phyloP scores from a whole-genome alignment of 2,329 filamentous ascomycete species.

The Taxawa tesnikishii region DNA sequence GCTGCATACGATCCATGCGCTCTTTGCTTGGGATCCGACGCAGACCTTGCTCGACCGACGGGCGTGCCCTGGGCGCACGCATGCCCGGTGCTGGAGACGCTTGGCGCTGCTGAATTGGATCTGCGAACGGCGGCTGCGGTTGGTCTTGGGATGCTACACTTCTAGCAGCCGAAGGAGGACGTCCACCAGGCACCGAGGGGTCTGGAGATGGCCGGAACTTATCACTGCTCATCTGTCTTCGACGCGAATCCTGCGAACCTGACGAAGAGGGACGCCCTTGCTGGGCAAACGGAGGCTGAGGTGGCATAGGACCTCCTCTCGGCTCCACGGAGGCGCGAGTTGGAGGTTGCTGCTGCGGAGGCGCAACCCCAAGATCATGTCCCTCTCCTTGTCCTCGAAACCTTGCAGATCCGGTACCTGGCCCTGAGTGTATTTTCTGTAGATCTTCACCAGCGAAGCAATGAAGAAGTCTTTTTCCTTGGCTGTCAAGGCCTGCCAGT shows the following conservation, averaged over 20 bases:
- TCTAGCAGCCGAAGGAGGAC: conserved; percentile 4
- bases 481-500: conserved; percentile 83
- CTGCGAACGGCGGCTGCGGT: conserved; percentile 3
- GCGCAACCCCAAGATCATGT: conserved; percentile 50
- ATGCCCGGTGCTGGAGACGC: no score
- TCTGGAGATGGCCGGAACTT: conserved; percentile 6
- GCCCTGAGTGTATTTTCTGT: conserved; percentile 87
- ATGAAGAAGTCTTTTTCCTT: conserved; percentile 99
- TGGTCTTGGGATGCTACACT: conserved; percentile 2
- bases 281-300: conserved; percentile 20
- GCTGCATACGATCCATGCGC: conserved; percentile 4
- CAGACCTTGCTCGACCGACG: conserved; percentile 7
- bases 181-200: conserved; percentile 2
- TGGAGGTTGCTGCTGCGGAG: conserved; percentile 10
- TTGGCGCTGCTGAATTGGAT: no score
- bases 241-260: conserved; percentile 6
- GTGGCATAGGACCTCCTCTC: conserved; percentile 5
- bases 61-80: conserved; percentile 1
- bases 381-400: conserved; percentile 69
- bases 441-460: conserved; percentile 90
- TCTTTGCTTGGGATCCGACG: conserved; percentile 8
- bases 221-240: conserved; percentile 4
- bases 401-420: conserved; percentile 66
- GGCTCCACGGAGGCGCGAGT: conserved; percentile 5
- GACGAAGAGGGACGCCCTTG: conserved; percentile 10